phyloP scores from a whole-genome alignment of 257 asterid species.

The Solanum raphanifolium region DNA sequence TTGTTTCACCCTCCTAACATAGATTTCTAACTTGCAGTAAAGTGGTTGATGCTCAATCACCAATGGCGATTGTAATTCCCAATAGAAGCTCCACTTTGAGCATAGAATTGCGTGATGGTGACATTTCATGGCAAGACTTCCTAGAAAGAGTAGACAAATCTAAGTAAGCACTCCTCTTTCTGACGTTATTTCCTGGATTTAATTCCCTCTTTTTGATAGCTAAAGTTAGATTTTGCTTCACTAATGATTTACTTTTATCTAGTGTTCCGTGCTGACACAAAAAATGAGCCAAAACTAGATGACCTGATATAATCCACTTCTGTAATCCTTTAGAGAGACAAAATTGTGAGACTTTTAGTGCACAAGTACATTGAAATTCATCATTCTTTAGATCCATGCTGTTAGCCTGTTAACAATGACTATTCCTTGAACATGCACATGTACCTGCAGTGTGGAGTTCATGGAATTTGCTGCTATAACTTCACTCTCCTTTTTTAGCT shows the following conservation, averaged over 20 bases:
- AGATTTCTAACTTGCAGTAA: conserved; percentile 39
- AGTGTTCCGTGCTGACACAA: neutral
- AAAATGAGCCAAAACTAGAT: neutral
- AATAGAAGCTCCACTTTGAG: conserved; percentile 47
- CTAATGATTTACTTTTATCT: neutral
- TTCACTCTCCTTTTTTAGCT: neutral
- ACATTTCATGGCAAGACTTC: conserved; percentile 80
- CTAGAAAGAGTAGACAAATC: conserved; percentile 52
- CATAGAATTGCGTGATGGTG: conserved; percentile 60
- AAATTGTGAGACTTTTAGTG: neutral
- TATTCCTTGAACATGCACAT: neutral
- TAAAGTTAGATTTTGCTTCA: neutral
- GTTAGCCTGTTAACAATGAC: neutral
- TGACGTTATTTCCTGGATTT: neutral
- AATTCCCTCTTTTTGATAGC: neutral
- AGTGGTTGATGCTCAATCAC: conserved; percentile 86
- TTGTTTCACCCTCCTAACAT: conserved; percentile 13
- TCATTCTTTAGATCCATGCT: neutral
- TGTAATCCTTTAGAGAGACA: neutral
- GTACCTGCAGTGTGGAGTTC: neutral
- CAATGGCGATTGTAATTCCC: conserved; percentile 80
- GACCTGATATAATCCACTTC: neutral
- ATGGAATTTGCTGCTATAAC: neutral
- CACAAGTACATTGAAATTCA: neutral
- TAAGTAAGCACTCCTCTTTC: conserved; percentile 34